A percentile compares a stretch with the other conserved stretches of the same genome.
Evolutionary conservation across 169 alveolate genomes (phyloP).

Genomic region (Besnoitia besnoiti): DNA sequence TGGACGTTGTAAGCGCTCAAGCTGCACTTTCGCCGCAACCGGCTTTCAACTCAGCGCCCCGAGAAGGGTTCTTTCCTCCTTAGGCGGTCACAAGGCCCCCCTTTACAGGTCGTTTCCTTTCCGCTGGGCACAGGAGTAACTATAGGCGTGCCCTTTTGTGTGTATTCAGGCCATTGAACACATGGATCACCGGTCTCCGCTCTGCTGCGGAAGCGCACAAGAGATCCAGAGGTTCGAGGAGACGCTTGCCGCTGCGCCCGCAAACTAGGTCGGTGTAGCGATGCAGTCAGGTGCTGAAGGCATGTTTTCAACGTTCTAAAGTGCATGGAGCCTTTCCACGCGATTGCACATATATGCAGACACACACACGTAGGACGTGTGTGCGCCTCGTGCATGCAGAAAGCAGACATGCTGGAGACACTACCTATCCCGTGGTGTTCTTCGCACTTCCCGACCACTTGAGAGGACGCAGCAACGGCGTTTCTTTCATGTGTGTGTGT

Average conservation of each 20-base stretch:
- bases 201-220: slow-evolving; percentile 71
- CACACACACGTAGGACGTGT: too few relatives aligned
- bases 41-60: too few relatives aligned
- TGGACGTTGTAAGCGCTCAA: slow-evolving; percentile 66
- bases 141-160: background rate
- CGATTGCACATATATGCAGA: background rate
- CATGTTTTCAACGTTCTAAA: background rate
- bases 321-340: background rate
- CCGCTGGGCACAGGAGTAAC: background rate
- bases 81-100: too few relatives aligned
- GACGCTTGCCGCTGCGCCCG: background rate
- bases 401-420: too few relatives aligned
- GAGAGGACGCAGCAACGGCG: too few relatives aligned
- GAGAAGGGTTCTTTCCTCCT: too few relatives aligned
- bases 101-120: background rate
- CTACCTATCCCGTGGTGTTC: too few relatives aligned
- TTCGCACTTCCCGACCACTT: too few relatives aligned
- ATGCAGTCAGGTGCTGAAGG: background rate
- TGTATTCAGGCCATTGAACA: slow-evolving; percentile 54
- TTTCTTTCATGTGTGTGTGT: too few relatives aligned
- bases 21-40: too few relatives aligned
- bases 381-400: too few relatives aligned
- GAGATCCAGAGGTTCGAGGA: slow-evolving; percentile 61
- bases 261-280: background rate
- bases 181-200: slow-evolving; percentile 69